These are phyloP conservation scores for Oxytropis ochrocephala DNA, from an alignment of 306 rosid species.

Conservation along the genomic window DNA sequence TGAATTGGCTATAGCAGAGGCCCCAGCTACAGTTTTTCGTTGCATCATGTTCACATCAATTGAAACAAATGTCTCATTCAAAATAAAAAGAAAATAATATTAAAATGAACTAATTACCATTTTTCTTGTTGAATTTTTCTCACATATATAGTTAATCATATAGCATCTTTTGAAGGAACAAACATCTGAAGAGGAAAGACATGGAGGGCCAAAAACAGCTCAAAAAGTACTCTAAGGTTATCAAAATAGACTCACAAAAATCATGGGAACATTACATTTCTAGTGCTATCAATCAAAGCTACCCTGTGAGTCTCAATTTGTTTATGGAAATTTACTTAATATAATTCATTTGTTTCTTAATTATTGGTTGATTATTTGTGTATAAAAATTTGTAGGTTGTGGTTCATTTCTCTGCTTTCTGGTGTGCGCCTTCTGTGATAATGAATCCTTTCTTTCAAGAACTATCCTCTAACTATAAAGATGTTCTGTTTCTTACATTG, in stretches of 20 bases:
- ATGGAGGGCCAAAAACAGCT: conserved; percentile 28
- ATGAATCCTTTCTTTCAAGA: conserved; percentile 43
- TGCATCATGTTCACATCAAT: neutral
- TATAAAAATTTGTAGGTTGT: conserved; percentile 27
- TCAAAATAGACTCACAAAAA: conserved; percentile 35
- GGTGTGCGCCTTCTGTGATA: conserved; percentile 42
- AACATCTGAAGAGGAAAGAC: neutral
- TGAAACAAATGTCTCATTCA: neutral
- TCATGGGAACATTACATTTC: conserved; percentile 38
- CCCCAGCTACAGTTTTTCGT: neutral
- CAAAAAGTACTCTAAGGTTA: conserved; percentile 38
- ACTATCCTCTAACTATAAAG: conserved; percentile 28
- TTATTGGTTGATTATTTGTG: neutral
- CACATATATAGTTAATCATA: neutral
- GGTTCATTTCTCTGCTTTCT: conserved; percentile 46
- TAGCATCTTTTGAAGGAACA: neutral
- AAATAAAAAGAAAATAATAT: neutral
- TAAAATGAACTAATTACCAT: neutral
- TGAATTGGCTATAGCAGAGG: conserved; percentile 9
- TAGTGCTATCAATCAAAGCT: conserved; percentile 26
- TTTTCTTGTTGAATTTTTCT: neutral
- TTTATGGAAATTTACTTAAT: neutral
- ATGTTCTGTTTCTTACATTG: conserved; percentile 29
- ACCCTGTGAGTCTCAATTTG: conserved; percentile 30
- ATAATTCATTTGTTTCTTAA: neutral